These are phyloP conservation scores for Aspergillus terreus DNA, from an alignment of 2,329 filamentous ascomycete species.

Conservation along the genomic window DNA sequence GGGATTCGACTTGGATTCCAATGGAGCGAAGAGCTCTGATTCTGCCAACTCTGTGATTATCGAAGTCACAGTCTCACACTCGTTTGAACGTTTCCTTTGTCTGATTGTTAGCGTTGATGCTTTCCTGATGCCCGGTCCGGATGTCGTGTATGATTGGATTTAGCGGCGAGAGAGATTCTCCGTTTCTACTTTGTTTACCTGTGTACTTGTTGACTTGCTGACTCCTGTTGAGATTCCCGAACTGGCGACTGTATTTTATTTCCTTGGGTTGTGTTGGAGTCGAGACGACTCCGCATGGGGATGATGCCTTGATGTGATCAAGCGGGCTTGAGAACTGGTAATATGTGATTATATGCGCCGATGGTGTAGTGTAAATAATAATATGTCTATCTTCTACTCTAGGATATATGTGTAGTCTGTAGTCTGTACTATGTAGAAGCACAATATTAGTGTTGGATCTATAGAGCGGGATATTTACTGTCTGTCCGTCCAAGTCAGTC, in stretches of 20 bases:
- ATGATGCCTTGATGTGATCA: constrained; percentile 11
- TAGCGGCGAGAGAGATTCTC: not conserved
- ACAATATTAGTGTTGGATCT: too few relatives aligned
- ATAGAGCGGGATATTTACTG: too few relatives aligned
- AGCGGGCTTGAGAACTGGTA: constrained; percentile 24
- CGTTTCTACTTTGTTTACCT: constrained; percentile 1
- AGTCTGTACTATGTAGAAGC: too few relatives aligned
- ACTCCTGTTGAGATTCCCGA: constrained; percentile 2
- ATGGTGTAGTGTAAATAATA: too few relatives aligned
- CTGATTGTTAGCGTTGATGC: not conserved
- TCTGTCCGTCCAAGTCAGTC: too few relatives aligned
- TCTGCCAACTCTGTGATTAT: not conserved
- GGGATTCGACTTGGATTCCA: too few relatives aligned
- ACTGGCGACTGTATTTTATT: not conserved
- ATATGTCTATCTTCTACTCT: too few relatives aligned
- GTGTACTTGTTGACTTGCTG: constrained; percentile 8
- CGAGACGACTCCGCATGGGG: constrained; percentile 1
- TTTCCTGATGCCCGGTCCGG: not conserved
- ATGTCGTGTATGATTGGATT: constrained; percentile 5
- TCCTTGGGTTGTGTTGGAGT: not conserved
- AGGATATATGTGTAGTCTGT: too few relatives aligned
- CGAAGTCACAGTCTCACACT: not conserved
- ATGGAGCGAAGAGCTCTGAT: constrained; percentile 3
- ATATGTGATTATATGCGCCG: constrained; percentile 8
- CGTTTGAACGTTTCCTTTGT: constrained; percentile 4